Base-by-base conservation (phyloP, 805 yeast genomes). In the Candida railenensis region DNA sequence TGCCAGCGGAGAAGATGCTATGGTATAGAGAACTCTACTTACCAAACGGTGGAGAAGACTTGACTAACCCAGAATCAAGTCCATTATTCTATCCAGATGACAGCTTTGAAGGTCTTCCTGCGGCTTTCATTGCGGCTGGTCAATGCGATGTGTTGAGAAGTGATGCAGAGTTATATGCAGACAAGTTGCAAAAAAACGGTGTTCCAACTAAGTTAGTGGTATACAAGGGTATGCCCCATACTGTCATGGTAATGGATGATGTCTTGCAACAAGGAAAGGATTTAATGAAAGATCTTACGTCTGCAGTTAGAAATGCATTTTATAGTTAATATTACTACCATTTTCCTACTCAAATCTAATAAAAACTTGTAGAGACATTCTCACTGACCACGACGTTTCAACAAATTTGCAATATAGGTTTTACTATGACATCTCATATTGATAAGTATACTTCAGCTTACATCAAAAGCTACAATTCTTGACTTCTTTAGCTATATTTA, bases 241-340 rank as follows among this genome's bases (percentile, higher is more conserved):
- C 78, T n/a, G 74, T 67, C 3, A 71, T 75, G 77, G 77, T 69
- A 22, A 74, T 76, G 79, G 73, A 72, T 49, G 71, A 56, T 12
- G 62, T 62, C 9, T 55, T 71, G 41, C 56, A 55, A 4, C 64
- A 65, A 40, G 75, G 76, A 3, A 58, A 52, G 38, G 60, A 63
- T 19, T 51, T 68, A 46, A 63, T 68, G 12, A 49, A 51, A 15
- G 71, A 69, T 45, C 55, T 66, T 22, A 61, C 66, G 11, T 37
- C 44, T 18, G 70, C 72, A 16, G 42, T 69, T 20, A 58, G 46
- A 40, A 47, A 52, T 9, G 69, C 71, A 7, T 66, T 69, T 42
- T 46, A 21, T n/a, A 37, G 18, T 3, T 34, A 40, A 34, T 15
- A 15, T 12, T 14, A 30, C 34, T 12, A 30, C 34, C 34, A 30